Conservation (phyloP, 805 yeast genomes). For the Monosporozyma yasuniensis region DNA sequence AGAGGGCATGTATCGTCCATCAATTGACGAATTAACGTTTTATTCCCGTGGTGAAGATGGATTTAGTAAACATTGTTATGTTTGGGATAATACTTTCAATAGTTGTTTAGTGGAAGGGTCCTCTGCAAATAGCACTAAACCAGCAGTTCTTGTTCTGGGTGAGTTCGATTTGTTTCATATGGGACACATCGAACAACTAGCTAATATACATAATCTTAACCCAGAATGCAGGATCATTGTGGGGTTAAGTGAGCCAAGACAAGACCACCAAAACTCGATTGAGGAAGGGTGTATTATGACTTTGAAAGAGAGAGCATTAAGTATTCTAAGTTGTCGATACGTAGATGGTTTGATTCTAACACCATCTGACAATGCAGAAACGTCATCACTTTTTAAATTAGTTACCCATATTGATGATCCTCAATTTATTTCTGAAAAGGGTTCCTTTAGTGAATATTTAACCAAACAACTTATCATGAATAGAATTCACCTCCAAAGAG, state of each 20-base stretch:
- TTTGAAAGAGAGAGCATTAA: constrained; percentile 70
- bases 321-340: constrained; percentile 79
- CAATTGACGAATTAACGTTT: constrained; percentile 22
- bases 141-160: constrained; percentile 44
- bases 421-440: constrained; percentile 27
- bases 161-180: constrained; percentile 89
- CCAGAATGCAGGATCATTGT: constrained; percentile 44
- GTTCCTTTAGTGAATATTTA: constrained; percentile 50
- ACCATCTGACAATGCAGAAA: constrained; percentile 1
- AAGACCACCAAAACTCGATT: constrained; percentile 29
- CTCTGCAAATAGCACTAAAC: constrained; percentile 7
- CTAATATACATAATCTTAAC: constrained; percentile 36
- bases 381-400: not conserved
- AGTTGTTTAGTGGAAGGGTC: constrained; percentile 23
- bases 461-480: constrained; percentile 63
- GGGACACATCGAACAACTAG: constrained; percentile 76
- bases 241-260: constrained; percentile 29
- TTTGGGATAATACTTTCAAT: constrained; percentile 40
- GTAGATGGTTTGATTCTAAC: constrained; percentile 66
- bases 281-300: constrained; percentile 64
- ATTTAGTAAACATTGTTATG: constrained; percentile 40
- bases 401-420: not conserved
- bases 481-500: constrained; percentile 61
- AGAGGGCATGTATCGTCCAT: constrained; percentile 7
- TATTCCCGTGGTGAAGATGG: constrained; percentile 66